A percentile compares a stretch with the other conserved stretches of the same genome.
Conservation (phyloP, 176 grass and related monocot genomes). For the Juncus effusus region DNA sequence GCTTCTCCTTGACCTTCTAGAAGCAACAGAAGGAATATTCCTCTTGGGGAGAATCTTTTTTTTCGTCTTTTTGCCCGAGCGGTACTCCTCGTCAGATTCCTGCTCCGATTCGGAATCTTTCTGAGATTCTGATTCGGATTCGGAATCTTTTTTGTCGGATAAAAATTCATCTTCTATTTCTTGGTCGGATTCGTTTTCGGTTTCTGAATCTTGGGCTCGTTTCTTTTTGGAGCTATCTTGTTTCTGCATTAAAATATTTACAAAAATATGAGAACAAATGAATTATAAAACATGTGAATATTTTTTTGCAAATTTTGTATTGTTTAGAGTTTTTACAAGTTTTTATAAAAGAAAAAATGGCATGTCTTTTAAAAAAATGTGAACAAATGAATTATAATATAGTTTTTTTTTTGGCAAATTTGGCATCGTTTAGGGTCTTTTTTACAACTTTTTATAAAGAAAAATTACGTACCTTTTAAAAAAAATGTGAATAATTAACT, state of each 20-base stretch:
- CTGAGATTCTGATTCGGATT: constrained; percentile 48
- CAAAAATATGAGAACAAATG: constrained; percentile 24
- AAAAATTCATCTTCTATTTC: constrained; percentile 21
- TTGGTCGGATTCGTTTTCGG: constrained; percentile 28
- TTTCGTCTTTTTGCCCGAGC: constrained; percentile 35
- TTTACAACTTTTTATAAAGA: too few relatives aligned
- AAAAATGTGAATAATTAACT: too few relatives aligned
- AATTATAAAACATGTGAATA: background rate
- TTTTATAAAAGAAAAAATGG: background rate
- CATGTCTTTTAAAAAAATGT: background rate
- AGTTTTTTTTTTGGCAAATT: too few relatives aligned
- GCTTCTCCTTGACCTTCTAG: constrained; percentile 41
- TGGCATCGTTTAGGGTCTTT: too few relatives aligned
- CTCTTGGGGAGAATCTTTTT: constrained; percentile 36
- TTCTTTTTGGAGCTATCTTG: constrained; percentile 16
- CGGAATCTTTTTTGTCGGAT: constrained; percentile 27
- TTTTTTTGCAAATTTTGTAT: too few relatives aligned
- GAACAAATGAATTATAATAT: too few relatives aligned
- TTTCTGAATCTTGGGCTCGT: constrained; percentile 3
- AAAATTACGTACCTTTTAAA: too few relatives aligned
- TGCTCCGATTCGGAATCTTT: constrained; percentile 28
- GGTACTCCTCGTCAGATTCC: constrained; percentile 43
- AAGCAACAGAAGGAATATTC: too few relatives aligned
- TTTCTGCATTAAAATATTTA: constrained; percentile 1
- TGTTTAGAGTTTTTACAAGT: too few relatives aligned